Conservation (phyloP, 2,329 filamentous ascomycete genomes). For the Fusarium tjaetaba region DNA sequence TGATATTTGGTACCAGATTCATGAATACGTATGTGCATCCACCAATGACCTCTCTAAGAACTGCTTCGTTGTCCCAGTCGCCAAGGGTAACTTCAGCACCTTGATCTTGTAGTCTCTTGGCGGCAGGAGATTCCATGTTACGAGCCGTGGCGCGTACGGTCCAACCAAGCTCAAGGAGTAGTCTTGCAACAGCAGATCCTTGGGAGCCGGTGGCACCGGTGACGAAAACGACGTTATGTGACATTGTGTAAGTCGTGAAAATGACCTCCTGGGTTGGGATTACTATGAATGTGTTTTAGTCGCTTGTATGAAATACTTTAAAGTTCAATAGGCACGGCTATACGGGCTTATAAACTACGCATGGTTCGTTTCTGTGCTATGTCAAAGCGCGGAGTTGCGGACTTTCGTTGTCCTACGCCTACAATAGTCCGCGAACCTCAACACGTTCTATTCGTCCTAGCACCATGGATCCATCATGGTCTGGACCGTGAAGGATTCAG, state of each 20-base stretch:
- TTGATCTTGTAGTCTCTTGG: background rate
- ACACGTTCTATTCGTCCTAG: background rate
- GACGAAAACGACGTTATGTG: background rate
- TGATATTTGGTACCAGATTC: constrained; percentile 1
- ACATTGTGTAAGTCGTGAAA: background rate
- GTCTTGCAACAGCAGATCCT: background rate
- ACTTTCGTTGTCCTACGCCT: background rate
- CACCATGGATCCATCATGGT: background rate
- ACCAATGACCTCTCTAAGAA: background rate
- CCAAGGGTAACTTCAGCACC: background rate
- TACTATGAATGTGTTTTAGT: no score
- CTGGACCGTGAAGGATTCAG: background rate
- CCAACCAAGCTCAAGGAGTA: background rate
- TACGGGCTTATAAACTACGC: background rate
- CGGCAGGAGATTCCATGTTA: background rate
- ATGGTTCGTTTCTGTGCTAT: background rate
- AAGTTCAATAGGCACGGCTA: accelerated
- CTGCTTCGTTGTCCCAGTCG: background rate
- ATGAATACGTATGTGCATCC: background rate
- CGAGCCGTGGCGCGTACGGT: background rate
- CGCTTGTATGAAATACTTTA: no score
- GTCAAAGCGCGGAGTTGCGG: background rate
- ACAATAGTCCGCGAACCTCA: background rate
- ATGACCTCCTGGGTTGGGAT: accelerated
- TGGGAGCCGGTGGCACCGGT: constrained; percentile 6